phyloP scores from a whole-genome alignment of 495 filamentous ascomycete genomes.

The Penicillium simplicissimum region DNA sequence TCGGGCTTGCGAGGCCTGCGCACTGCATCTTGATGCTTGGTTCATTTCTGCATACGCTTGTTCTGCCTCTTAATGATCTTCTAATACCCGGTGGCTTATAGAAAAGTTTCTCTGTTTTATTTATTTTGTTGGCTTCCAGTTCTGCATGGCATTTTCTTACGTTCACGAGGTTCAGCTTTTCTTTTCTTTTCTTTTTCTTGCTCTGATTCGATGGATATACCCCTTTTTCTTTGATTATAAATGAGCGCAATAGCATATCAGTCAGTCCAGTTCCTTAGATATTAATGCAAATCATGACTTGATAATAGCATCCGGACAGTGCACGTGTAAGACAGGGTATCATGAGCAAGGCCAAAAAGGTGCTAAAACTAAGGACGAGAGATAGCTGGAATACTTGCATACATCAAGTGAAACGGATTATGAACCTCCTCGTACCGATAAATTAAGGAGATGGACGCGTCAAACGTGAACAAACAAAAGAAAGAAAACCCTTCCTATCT shows the following conservation, averaged over 20 bases:
- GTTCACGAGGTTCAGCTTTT: slow-evolving; percentile 2
- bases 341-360: too few relatives aligned
- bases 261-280: not conserved
- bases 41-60: not conserved
- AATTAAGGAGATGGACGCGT: too few relatives aligned
- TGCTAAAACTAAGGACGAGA: too few relatives aligned
- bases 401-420: too few relatives aligned
- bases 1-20: not conserved
- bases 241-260: not conserved
- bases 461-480: too few relatives aligned
- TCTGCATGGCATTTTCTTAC: slow-evolving; percentile 3
- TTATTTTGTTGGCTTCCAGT: not conserved
- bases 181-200: not conserved
- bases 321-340: too few relatives aligned
- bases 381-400: too few relatives aligned
- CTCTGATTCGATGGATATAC: slow-evolving; percentile 7
- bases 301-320: not conserved
- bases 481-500: too few relatives aligned
- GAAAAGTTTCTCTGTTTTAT: not conserved
- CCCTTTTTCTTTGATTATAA: not conserved
- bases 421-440: too few relatives aligned
- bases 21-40: not conserved
- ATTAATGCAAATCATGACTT: not conserved
- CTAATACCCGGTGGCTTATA: slow-evolving; percentile 4
- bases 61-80: not conserved